Base-by-base conservation (phyloP, 2,329 filamentous ascomycete species). In the Purpureocillium takamizusanense region DNA sequence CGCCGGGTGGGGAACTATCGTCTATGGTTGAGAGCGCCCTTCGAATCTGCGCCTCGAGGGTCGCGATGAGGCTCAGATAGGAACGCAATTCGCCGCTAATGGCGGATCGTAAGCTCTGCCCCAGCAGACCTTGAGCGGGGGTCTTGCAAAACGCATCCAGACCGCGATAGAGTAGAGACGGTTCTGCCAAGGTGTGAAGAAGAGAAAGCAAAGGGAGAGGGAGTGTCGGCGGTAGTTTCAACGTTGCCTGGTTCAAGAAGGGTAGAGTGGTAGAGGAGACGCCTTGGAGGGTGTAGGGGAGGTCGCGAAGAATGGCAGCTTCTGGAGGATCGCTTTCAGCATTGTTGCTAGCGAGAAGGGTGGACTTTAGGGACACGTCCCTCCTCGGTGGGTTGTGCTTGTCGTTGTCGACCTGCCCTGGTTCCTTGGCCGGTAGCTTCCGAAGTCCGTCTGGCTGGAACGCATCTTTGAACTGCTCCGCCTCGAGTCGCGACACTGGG, bases 201-300 rank as follows among this genome's bases (percentile, higher is more conserved):
- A 98, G 72, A 13, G 88, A 89, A 12, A 97, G 70, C 9, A 97
- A 70, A 3, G 92, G 90, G 6, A 89, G 69, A 2, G 92, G 88
- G 6, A 98, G 70, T 1, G 81, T 86, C 0, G 78, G 52, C 0
- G 92, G 94, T 18, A 98, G 66, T 52, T 79, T 85, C 37, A 97
- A 65, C 3, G 75, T 77, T 16, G 79, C 76, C 17, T 78, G 70
- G 12, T 78, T 77, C 9, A 75, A 65, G 47, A 97, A 97, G 1
- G 81, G 74, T 30, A 97, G 66, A 46, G 89, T 86, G 1, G 83
- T 83, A 0, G 90, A 95, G 2, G 88, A 94, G 3, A 97, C 69
- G 1, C 92, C 92, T 61, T 97, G 92, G 0, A 97, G 69, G 1
- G 89, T 95, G 54, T 92, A 97, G 0, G 92, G 89, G 4, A 97